These are phyloP conservation scores for Phytopythium sindhum DNA, from an alignment of 352 stramenopile species.

Conservation along the genomic window DNA sequence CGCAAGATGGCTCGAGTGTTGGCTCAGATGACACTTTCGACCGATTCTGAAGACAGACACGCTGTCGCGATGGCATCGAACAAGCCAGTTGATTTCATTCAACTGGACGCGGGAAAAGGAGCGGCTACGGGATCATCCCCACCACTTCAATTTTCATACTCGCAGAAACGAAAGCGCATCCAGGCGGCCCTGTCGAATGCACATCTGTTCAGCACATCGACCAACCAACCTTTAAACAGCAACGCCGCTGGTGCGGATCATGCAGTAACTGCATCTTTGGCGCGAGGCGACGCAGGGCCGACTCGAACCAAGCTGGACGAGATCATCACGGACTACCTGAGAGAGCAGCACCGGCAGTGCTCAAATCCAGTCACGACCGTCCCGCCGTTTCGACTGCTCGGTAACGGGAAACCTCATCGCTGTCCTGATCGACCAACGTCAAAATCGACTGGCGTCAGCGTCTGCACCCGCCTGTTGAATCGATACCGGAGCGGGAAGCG, in stretches of 20 bases:
- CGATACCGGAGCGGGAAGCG: constrained; percentile 34
- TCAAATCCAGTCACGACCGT: constrained; percentile 84
- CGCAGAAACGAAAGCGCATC: constrained; percentile 33
- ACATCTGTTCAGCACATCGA: constrained; percentile 24
- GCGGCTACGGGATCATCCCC: no score
- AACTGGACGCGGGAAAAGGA: background rate
- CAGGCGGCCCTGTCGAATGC: constrained; percentile 17
- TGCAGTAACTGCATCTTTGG: background rate
- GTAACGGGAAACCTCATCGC: constrained; percentile 47
- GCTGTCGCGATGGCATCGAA: background rate
- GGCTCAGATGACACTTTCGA: background rate
- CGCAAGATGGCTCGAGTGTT: constrained; percentile 7
- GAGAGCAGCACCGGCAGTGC: constrained; percentile 87
- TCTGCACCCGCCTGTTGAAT: constrained; percentile 58
- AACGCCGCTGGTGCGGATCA: background rate
- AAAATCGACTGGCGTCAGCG: constrained; percentile 48
- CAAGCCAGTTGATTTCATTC: background rate
- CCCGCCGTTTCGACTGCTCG: constrained; percentile 79
- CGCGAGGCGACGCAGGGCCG: background rate
- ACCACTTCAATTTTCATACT: constrained; percentile 7
- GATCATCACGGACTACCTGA: constrained; percentile 86
- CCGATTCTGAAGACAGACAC: background rate
- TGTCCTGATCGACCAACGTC: constrained; percentile 66
- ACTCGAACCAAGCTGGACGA: constrained; percentile 60
- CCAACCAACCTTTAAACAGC: background rate